Evolutionary conservation across 768 basidiomycete genomes (phyloP), one percentile per base, ranked within the genome.

Genomic region (Dictyophora rubrovolvata): DNA sequence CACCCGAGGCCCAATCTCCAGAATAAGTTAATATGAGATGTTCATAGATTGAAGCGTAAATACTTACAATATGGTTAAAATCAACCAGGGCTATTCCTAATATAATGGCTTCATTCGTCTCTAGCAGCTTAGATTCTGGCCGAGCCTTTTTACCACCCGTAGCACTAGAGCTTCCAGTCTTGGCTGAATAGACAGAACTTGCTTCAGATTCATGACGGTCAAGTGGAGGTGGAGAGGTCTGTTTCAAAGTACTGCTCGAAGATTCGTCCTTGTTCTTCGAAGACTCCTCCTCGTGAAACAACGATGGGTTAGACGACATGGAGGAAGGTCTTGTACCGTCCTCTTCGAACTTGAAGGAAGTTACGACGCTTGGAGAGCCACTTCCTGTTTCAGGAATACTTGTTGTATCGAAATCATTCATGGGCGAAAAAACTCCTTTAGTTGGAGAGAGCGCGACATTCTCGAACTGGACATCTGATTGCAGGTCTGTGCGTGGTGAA

Each of bases 1-100:
- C 57, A 98, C 88, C 52, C 82, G 85, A 18, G 96, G 96, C 0
- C 96, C 96, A 52, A 97, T 86, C 86, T 94, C 69, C 63, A 55
- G 49, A 52, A 61, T 17, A 51, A 5, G 17, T 49, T 10, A 28
- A 49, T 34, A 28, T 18, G 14, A 9, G 17, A 21, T 11, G 34
- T 3, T 21, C 23, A 6, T 14, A 1, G 20, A 18, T n/a, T 28
- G 22, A 16, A 54, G 21, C 11, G n/a, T 11, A 35, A 21, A 20
- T 35, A 70, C 80, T 66, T 68, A 93, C 93, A 68, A 93, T 72
- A 72, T 96, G 93, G 69, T 96, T 93, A 69, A 96, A 96, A 68
- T 96, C 93, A 35, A 96, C 85, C n/a, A 96, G 74, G 1, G 90
- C 92, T 55, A 95, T 85, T 4, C 93, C 93, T 5, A 94, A 75